Base-by-base conservation (phyloP, 1,139 yeast genomes). In the Pichia inconspicua region DNA sequence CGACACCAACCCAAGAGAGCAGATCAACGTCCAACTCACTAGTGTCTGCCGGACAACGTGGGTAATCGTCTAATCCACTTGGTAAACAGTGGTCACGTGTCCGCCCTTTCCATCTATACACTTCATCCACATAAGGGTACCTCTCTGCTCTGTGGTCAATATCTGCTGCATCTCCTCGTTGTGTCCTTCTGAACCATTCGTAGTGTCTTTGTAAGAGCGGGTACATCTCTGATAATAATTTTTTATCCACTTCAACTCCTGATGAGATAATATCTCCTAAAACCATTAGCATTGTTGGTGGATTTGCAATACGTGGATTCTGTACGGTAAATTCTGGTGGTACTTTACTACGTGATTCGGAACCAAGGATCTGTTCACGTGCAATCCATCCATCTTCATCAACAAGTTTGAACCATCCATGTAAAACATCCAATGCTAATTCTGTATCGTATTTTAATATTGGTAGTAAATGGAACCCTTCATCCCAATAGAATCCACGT, bases 401-500 rank as follows among this genome's bases (percentile, higher is more conserved):
- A 53, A 89, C 86, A 47, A 87, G 68, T 40, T 76, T 68, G 62
- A 92, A 84, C 99, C 99, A 92, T 43, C 96, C 85, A 59, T 83
- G 76, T 51, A 89, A 64, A 28, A 92, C 82, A 55, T 88, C 96
- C 52, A 90, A 70, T 0, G 82, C 88, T 42, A 92, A 70, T 61
- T 89, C 96, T 10, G 88, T 77, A 64, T 92, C 98, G 63, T 84
- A 90, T 46, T 84, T 82, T 55, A 87, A 66, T 36, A 92, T 70
- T 4, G 96, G 96, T 39, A 90, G 71, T 53, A 92, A 71, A 64
- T 92, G 96, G 66, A 92, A 92, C 0, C 99, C 99, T 67, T 94
- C 98, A 66, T 94, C 99, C 99, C 99, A 92, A 61, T 87, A 87
- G 61, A 92, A 92, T 0, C 99, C 99, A 54, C 98, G 75, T 9